These are phyloP conservation scores for Saccharomycopsis guyanensis DNA, from an alignment of 805 yeast genomes.

Conservation along the genomic window DNA sequence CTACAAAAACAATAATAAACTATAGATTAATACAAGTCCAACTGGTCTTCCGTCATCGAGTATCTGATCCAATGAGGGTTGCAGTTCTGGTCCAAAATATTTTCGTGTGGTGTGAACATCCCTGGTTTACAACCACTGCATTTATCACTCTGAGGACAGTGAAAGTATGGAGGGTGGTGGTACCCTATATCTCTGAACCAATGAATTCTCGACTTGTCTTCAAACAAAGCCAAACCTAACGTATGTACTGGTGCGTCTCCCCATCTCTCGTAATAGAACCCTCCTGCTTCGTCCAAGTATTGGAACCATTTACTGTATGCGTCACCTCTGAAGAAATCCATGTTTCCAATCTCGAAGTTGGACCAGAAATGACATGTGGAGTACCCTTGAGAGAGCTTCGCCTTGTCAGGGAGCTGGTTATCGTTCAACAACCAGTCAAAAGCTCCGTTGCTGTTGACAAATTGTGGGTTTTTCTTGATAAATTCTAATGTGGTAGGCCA, in stretches of 20 bases:
- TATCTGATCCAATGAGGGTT: constrained; percentile 59
- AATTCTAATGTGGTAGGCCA: constrained; percentile 58
- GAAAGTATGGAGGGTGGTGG: constrained; percentile 63
- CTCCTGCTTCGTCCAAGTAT: constrained; percentile 62
- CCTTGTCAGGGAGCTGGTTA: constrained; percentile 45
- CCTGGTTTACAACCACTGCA: constrained; percentile 50
- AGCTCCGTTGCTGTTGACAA: constrained; percentile 45
- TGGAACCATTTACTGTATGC: constrained; percentile 61
- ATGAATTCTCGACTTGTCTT: constrained; percentile 60
- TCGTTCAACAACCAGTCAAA: constrained; percentile 45
- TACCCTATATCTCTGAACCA: constrained; percentile 88
- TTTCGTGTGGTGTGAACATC: constrained; percentile 42
- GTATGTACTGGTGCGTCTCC: constrained; percentile 92
- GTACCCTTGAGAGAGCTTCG: constrained; percentile 35
- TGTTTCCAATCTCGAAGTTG: constrained; percentile 76
- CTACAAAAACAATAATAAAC: not conserved
- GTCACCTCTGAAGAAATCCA: constrained; percentile 71
- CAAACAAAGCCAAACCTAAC: constrained; percentile 63
- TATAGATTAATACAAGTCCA: constrained; percentile 14
- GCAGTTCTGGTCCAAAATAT: constrained; percentile 62
- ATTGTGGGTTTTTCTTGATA: constrained; percentile 43
- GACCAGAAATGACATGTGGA: constrained; percentile 84
- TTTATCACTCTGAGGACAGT: constrained; percentile 59
- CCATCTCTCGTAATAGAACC: constrained; percentile 88
- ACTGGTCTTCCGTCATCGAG: constrained; percentile 30